Conservation (phyloP, 2,329 filamentous ascomycete species). For the Monilinia polystroma region DNA sequence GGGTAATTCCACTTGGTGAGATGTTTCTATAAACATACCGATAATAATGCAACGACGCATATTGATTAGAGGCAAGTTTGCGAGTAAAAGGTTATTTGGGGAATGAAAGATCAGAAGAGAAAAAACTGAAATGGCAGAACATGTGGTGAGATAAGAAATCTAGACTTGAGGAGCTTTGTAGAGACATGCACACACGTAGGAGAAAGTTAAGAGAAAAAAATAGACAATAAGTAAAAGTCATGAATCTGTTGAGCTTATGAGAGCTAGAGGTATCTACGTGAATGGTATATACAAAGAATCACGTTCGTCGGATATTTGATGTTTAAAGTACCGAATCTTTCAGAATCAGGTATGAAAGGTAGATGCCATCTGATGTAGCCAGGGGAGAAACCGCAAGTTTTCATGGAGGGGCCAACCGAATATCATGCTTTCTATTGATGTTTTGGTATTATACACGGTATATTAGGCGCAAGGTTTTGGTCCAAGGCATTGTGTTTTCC, state of each 20-base stretch:
- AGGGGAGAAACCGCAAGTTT: background rate
- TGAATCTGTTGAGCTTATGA: background rate
- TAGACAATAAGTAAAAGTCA: too few relatives aligned
- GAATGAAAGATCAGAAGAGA: background rate
- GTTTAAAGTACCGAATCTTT: background rate
- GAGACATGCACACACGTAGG: background rate
- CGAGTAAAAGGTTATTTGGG: too few relatives aligned
- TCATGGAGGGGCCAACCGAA: background rate
- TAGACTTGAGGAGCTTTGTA: background rate
- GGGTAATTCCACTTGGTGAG: too few relatives aligned
- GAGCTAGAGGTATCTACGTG: background rate
- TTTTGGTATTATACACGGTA: slow-evolving; percentile 15
- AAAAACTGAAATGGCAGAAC: background rate
- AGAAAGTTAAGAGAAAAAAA: background rate
- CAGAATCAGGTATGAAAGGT: background rate
- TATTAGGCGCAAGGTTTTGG: slow-evolving; percentile 5
- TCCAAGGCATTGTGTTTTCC: background rate
- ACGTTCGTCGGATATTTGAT: background rate
- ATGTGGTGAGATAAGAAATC: background rate
- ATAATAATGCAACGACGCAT: too few relatives aligned
- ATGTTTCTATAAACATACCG: too few relatives aligned
- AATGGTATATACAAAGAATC: background rate
- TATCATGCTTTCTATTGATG: slow-evolving; percentile 5
- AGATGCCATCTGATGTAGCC: background rate
- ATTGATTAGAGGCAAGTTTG: background rate